Evolutionary conservation across 164 flowering plant genomes (phyloP).

Genomic region (Vitis amurensis): DNA sequence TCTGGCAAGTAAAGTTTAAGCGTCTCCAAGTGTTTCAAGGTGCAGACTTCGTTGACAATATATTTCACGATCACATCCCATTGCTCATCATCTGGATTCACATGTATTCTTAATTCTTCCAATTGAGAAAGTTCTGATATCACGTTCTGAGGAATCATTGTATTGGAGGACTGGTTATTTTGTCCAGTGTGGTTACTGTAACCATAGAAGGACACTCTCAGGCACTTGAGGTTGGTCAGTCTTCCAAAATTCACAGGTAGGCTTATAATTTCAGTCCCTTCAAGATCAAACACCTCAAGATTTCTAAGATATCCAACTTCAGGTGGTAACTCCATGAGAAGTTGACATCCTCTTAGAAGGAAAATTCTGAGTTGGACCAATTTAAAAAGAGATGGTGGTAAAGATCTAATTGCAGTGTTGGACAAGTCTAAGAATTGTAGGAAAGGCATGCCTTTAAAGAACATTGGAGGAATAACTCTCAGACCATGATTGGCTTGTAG

Average conservation of each 20-base stretch:
- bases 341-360: too few relatives aligned
- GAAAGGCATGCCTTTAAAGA: too few relatives aligned
- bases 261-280: conserved; percentile 9
- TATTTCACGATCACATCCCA: background rate
- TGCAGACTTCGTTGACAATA: background rate
- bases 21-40: background rate
- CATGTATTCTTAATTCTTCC: background rate
- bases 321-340: background rate
- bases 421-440: too few relatives aligned
- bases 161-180: background rate
- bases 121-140: background rate
- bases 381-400: too few relatives aligned
- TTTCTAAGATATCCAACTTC: conserved; percentile 13
- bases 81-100: background rate
- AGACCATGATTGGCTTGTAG: too few relatives aligned
- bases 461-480: too few relatives aligned
- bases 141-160: background rate
- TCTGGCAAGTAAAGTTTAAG: background rate
- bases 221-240: conserved; percentile 3
- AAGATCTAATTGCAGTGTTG: too few relatives aligned
- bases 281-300: conserved; percentile 27
- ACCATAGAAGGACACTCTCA: conserved; percentile 17
- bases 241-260: conserved; percentile 14
- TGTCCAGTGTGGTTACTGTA: too few relatives aligned
- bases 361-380: too few relatives aligned